Evolutionary conservation across 208 protist genomes (phyloP).

Genomic region (Trypanosoma theileri): DNA sequence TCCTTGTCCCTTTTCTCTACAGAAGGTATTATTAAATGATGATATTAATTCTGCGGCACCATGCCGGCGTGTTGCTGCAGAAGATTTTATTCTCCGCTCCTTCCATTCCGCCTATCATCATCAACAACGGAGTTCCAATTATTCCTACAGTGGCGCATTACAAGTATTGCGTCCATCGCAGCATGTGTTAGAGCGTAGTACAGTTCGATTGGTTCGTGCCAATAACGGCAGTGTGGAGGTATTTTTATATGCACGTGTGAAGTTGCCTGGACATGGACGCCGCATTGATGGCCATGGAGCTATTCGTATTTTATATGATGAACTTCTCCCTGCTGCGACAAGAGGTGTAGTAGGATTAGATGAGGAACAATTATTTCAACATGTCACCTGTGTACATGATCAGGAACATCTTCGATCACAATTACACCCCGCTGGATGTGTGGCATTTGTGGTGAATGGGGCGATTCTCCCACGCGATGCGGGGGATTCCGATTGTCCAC

Average conservation of each 20-base stretch:
- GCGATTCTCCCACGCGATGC: slow-evolving; percentile 87
- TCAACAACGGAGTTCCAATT: slow-evolving; percentile 1
- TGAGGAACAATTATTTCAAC: slow-evolving; percentile 38
- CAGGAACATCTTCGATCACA: slow-evolving; percentile 84
- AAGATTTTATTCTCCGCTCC: slow-evolving; percentile 66
- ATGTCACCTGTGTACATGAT: slow-evolving; percentile 85
- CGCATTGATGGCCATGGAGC: slow-evolving; percentile 70
- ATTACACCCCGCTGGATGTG: slow-evolving; percentile 43
- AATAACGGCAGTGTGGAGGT: slow-evolving; percentile 27
- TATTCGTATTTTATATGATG: slow-evolving; percentile 43
- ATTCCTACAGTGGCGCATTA: slow-evolving; percentile 41
- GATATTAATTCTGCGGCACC: slow-evolving; percentile 2
- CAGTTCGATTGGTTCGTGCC: slow-evolving; percentile 46
- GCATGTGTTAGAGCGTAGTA: slow-evolving; percentile 87
- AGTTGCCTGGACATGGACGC: slow-evolving; percentile 83
- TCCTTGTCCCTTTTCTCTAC: slow-evolving; percentile 37
- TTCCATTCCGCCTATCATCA: slow-evolving; percentile 25
- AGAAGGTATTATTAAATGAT: slow-evolving; percentile 18
- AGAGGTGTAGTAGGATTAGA: slow-evolving; percentile 30
- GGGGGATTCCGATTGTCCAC: slow-evolving; percentile 81
- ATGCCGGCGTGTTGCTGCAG: slow-evolving; percentile 46
- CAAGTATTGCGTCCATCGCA: slow-evolving; percentile 75
- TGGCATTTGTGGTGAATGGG: slow-evolving; percentile 92
- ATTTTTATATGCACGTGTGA: slow-evolving; percentile 79
- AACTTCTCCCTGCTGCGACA: slow-evolving; percentile 40